Conservation (phyloP, 2,329 filamentous ascomycete genomes). For the Lachnellula arida region DNA sequence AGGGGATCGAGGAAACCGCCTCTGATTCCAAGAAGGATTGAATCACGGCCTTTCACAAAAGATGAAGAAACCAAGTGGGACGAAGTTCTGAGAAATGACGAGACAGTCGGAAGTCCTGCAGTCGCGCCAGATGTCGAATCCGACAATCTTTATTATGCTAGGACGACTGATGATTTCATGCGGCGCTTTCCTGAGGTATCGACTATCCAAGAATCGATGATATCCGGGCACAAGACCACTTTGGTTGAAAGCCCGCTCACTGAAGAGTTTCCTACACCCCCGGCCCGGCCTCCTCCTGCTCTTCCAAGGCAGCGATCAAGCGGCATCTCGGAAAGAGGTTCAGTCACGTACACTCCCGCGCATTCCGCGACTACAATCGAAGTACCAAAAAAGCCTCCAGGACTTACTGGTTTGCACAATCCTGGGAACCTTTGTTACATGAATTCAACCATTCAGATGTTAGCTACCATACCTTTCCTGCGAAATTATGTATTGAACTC, state of each 20-base stretch:
- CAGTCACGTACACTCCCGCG: conserved; percentile 31
- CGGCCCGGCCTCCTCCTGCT: conserved; percentile 45
- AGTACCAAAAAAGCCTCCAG: conserved; percentile 43
- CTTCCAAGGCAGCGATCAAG: conserved; percentile 67
- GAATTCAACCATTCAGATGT: conserved; percentile 81
- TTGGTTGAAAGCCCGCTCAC: conserved; percentile 11
- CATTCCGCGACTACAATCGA: conserved; percentile 37
- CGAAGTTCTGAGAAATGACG: conserved; percentile 66
- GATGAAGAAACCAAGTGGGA: conserved; percentile 82
- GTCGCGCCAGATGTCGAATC: conserved; percentile 41
- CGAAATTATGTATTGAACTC: conserved; percentile 56
- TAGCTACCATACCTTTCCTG: conserved; percentile 70
- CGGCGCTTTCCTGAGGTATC: conserved; percentile 72
- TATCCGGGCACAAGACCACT: conserved; percentile 28
- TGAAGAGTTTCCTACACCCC: conserved; percentile 29
- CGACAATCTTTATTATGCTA: conserved; percentile 52
- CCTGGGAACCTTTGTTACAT: conserved; percentile 85
- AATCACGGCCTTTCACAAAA: conserved; percentile 64
- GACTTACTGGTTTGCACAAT: conserved; percentile 73
- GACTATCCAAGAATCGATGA: conserved; percentile 57
- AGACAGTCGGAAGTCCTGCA: conserved; percentile 33
- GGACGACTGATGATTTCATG: conserved; percentile 78
- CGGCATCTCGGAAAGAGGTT: conserved; percentile 61
- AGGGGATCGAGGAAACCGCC: conserved; percentile 24
- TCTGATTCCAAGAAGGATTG: conserved; percentile 37